Evolutionary conservation across 345 rosid genomes (phyloP), one percentile per base, ranked within the genome.

Genomic region (Acer yangbiense): DNA sequence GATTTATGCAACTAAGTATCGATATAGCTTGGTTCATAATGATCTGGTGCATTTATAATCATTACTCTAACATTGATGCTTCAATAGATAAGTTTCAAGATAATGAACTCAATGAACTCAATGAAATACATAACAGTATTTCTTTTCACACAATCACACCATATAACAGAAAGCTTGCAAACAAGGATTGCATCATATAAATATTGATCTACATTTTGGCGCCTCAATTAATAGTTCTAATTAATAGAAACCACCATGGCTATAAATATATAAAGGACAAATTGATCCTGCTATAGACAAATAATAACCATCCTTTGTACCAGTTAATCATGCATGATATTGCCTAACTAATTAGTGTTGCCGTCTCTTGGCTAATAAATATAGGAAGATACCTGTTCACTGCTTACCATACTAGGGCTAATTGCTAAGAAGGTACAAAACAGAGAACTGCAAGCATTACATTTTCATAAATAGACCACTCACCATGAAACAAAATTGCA

Each of bases 401-500:
- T 41, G 67, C 50, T 20, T 32, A 76, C 54, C 44, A 43, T 41
- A 27, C 60, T 48, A 32, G 11, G 35, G 46, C 44, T 48, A 52
- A 48, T 68, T 60, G 25, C 23, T 16, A 9, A 69, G 39, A 62
- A 65, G 6, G 17, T 76, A 71, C 74, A 66, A 72, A 71, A 39
- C 16, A 50, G 62, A 48, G 35, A 11, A 62, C n/a, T 10, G 17
- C 73, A 77, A 64, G 68, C 66, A 65, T 70, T 74, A 55, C 75
- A 61, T 54, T 55, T 20, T 61, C 48, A 64, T 13, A 57, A 69
- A 21, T 29, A 44, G 46, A 73, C 72, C 41, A 64, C 32, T 39
- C 18, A 63, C 23, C 74, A 68, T 67, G 60, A 83, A 17, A 79
- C 71, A 74, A 77, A 73, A 23, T 63, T 48, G 57, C 18, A 71